A percentile compares a stretch with the other conserved stretches of the same genome.
Evolutionary conservation across 73 alveolate genomes (phyloP).

Genomic region (Tetrahymena thermophila): DNA sequence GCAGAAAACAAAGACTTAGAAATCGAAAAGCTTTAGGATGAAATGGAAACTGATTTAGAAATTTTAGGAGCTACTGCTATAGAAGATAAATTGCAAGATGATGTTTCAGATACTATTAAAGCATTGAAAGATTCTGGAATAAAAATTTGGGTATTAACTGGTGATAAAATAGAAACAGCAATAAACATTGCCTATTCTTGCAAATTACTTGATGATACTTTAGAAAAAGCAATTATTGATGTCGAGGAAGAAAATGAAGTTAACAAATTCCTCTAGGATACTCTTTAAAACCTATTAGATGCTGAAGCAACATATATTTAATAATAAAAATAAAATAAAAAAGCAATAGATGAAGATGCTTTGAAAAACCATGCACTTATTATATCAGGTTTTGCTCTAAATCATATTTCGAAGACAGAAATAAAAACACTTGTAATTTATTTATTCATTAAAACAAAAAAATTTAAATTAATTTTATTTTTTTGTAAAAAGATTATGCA

Average conservation of each 20-base stretch:
- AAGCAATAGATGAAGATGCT: background rate
- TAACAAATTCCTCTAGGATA: background rate
- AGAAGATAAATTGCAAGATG: slow-evolving; percentile 91
- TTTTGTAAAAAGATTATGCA: slow-evolving; percentile 30
- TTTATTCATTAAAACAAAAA: slow-evolving; percentile 26
- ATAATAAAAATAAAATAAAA: background rate
- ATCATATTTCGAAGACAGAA: background rate
- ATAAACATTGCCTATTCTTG: slow-evolving; percentile 76
- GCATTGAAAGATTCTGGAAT: slow-evolving; percentile 67
- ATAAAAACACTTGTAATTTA: background rate
- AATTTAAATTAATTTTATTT: slow-evolving; percentile 11
- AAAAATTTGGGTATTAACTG: slow-evolving; percentile 94
- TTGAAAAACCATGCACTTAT: background rate
- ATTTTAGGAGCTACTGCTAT: slow-evolving; percentile 94
- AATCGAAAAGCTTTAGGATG: slow-evolving; percentile 58
- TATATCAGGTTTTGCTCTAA: background rate
- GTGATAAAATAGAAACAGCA: slow-evolving; percentile 97
- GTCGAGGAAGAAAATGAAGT: slow-evolving; percentile 47
- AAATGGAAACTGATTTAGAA: slow-evolving; percentile 72
- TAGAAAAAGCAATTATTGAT: slow-evolving; percentile 25
- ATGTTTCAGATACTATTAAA: slow-evolving; percentile 66
- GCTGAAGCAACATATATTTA: background rate
- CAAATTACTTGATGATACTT: slow-evolving; percentile 34
- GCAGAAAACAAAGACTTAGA: slow-evolving; percentile 56
- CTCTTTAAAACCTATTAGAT: background rate